Evolutionary conservation across 1,284 basidiomycete genomes (phyloP), one percentile per base, ranked within the genome.

Genomic region (Flammula alnicola): DNA sequence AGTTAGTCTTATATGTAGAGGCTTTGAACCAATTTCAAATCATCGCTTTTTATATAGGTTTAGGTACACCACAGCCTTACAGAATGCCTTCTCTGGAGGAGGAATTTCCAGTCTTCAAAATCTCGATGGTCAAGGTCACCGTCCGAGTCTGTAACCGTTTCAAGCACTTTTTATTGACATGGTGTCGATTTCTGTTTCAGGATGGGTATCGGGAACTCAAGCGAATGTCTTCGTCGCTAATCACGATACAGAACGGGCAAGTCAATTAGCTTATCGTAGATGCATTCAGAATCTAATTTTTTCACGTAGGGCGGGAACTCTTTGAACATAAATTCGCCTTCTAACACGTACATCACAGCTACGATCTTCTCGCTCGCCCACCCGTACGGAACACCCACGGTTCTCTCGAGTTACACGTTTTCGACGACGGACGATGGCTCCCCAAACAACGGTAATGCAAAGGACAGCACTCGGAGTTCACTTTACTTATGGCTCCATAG

Each of bases 141-240:
- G n/a, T n/a, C n/a, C n/a, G n/a, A n/a, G n/a, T n/a, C n/a, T n/a
- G n/a, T n/a, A n/a, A n/a, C n/a, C n/a, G n/a, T n/a, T n/a, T n/a
- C n/a, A n/a, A n/a, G n/a, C n/a, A n/a, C n/a, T n/a, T n/a, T n/a
- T n/a, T n/a, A n/a, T n/a, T n/a, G n/a, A n/a, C n/a, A n/a, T n/a
- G n/a, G n/a, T n/a, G n/a, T 33, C 27, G 30, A n/a, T 38, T 48
- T 11, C 4, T 22, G 16, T 22, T 29, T 3, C 38, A 83, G 83
- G 81, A 9, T 87, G 84, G 84, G 69, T 86, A 2, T 31, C 76
- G 0, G 74, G 81, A 5, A 66, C 65, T 0, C 60, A 64, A 26
- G 84, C 85, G 0, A 88, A 88, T 55, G 78, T 84, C 16, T 88
- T 88, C 53, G 83, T 88, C 3, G 72, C 77, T 0, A 85, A 88